Evolutionary conservation across 495 filamentous ascomycete species (phyloP), one percentile per base, ranked within the genome.

Genomic region (Cenococcum geophilum): DNA sequence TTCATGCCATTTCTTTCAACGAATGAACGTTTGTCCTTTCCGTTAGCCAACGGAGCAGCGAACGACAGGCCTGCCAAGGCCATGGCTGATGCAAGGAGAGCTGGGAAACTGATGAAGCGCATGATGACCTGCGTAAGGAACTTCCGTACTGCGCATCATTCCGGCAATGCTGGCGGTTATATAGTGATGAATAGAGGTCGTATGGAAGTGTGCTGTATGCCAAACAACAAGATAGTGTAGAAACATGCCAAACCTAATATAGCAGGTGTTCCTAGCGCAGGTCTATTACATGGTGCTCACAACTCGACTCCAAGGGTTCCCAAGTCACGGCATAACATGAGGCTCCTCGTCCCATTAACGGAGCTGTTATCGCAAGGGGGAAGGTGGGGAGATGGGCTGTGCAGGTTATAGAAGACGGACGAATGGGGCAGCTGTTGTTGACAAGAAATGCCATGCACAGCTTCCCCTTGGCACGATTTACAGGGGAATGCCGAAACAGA

Each of bases 21-120:
- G 47, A 74, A 64, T 5, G 75, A 80, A 6, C 77, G 68, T 65
- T 76, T 80, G 56, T 78, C 73, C 60, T 68, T 64, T 52, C 40
- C 23, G 9, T 42, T 49, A 5, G 57, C 37, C 1, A 65, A 43
- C 32, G 72, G 72, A 21, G 72, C 71, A 43, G 71, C 70, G 57
- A 63, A 20, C 10, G 61, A 54, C 11, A 68, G 48, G 36, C 60
- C 55, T 18, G 58, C 59, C 9, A 74, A 47, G 51, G 66, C 61
- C 2, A 42, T 21, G 45, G 57, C 60, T 37, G 60, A 25, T 11
- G 57, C 51, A 9, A 67, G n/a, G 20, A 66, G 37, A 5, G 64
- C 42, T 5, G 45, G 14, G n/a, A 23, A 23, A 23, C 21, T 32
- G 52, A 63, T 55, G 22, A 56, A 59, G 20, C 35, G 62, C 62